Conservation (phyloP, 208 protist genomes). For the Leptomonas seymouri region DNA sequence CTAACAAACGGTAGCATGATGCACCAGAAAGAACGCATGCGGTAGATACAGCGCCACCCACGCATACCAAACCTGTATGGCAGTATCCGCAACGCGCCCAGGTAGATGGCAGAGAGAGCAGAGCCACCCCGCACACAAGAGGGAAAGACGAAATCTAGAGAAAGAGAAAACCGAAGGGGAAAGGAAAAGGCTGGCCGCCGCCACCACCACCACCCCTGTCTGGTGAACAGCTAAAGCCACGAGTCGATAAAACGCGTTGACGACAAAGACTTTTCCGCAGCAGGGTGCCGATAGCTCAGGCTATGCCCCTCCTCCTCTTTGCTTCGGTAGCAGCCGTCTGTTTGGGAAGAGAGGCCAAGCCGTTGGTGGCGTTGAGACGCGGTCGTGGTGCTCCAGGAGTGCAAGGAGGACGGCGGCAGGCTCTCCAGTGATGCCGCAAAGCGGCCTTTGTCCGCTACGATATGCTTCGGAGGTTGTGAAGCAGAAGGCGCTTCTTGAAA, state of each 20-base stretch:
- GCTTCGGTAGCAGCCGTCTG: not conserved
- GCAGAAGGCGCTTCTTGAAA: not conserved
- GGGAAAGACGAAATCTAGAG: not conserved
- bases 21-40: not conserved
- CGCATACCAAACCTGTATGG: too few relatives aligned
- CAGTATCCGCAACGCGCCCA: too few relatives aligned
- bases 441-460: not conserved
- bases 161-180: not conserved
- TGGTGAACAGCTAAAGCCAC: constrained; percentile 18
- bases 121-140: not conserved
- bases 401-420: not conserved
- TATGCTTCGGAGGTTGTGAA: too few relatives aligned
- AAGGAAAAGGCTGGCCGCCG: too few relatives aligned
- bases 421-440: constrained; percentile 2
- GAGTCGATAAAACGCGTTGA: constrained; percentile 25
- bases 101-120: too few relatives aligned
- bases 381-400: not conserved
- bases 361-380: constrained; percentile 2
- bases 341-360: constrained; percentile 6
- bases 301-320: not conserved
- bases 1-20: not conserved
- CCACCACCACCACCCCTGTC: not conserved
- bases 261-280: not conserved
- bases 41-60: not conserved
- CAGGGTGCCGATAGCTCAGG: not conserved